phyloP scores from a whole-genome alignment of 768 basidiomycete species.

The Xerocomellus chrysenteron region DNA sequence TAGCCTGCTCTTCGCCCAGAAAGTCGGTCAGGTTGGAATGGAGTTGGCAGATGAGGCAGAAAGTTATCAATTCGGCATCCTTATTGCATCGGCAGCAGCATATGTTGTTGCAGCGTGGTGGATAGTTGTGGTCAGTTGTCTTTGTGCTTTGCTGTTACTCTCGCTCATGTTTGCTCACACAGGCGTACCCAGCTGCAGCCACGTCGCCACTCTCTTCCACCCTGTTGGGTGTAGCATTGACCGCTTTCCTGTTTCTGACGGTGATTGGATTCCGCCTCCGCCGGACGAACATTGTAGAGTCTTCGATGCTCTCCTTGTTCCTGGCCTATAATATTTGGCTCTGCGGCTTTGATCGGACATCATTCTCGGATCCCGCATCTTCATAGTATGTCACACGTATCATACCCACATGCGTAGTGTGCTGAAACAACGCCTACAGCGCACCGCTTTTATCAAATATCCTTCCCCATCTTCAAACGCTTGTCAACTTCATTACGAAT shows the following conservation, averaged over 20 bases:
- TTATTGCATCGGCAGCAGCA: slow-evolving; percentile 73
- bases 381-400: slow-evolving; percentile 59
- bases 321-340: slow-evolving; percentile 91
- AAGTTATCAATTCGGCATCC: slow-evolving; percentile 69
- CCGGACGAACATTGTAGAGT: slow-evolving; percentile 91
- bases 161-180: slow-evolving; percentile 13
- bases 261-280: slow-evolving; percentile 87
- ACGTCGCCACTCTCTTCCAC: slow-evolving; percentile 86
- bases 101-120: slow-evolving; percentile 85
- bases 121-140: slow-evolving; percentile 69
- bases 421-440: slow-evolving; percentile 36
- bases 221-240: slow-evolving; percentile 82
- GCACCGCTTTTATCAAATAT: slow-evolving; percentile 77
- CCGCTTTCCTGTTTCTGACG: slow-evolving; percentile 87
- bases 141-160: neutral
- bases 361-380: slow-evolving; percentile 69
- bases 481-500: slow-evolving; percentile 79
- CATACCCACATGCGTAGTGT: neutral
- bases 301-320: slow-evolving; percentile 82
- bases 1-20: slow-evolving; percentile 79
- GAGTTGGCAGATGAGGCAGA: slow-evolving; percentile 72
- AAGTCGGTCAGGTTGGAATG: slow-evolving; percentile 75
- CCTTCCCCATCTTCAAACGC: slow-evolving; percentile 75
- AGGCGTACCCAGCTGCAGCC: slow-evolving; percentile 83
- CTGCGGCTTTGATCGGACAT: slow-evolving; percentile 75